phyloP scores from a whole-genome alignment of 2,329 filamentous ascomycete genomes.

The Fusarium falciforme region DNA sequence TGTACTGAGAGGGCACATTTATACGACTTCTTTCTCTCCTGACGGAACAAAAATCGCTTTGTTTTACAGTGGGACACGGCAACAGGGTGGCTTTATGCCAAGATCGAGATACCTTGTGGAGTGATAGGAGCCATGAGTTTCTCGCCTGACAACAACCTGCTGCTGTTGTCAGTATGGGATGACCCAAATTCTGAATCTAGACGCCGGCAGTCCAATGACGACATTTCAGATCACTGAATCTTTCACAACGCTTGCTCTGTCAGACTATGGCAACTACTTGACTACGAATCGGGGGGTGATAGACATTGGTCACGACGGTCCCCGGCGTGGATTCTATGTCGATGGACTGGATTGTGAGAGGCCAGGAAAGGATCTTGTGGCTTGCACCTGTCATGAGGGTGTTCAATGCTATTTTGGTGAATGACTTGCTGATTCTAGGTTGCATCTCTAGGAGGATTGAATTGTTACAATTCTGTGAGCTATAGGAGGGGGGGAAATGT shows the following conservation, averaged over 20 bases:
- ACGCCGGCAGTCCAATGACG: no score
- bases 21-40: no score
- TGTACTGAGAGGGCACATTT: no score
- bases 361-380: not conserved
- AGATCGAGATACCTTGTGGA: no score
- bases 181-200: no score
- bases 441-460: not conserved
- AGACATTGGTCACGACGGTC: not conserved
- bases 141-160: not conserved
- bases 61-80: not conserved
- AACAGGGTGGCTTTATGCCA: not conserved
- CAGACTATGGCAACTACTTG: not conserved
- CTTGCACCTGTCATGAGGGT: not conserved
- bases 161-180: no score
- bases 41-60: no score
- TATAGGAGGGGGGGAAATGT: no score
- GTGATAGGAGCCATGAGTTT: no score
- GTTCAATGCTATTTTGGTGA: accelerated
- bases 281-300: not conserved
- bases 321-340: not conserved
- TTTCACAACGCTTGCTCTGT: not conserved
- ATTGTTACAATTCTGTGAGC: no score
- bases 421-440: not conserved
- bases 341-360: not conserved
- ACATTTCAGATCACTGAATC: not conserved